phyloP scores from a whole-genome alignment of 78 protist species.

The Speleostelium caveatum region DNA sequence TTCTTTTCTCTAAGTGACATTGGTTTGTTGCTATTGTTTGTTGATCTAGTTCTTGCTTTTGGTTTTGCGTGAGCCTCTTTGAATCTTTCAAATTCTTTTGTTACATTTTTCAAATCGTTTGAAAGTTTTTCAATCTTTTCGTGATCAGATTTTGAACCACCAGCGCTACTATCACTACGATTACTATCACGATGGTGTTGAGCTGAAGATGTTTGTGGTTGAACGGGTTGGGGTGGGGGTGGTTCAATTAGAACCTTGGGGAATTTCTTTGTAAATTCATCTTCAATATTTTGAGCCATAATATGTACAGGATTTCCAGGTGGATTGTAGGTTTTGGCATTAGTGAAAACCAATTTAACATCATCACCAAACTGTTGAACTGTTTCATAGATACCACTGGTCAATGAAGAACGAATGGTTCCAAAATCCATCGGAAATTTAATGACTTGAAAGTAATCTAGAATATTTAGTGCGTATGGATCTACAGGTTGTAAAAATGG shows the following conservation, averaged over 20 bases:
- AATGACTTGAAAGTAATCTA: constrained; percentile 87
- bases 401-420: constrained; percentile 82
- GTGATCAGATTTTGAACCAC: neutral
- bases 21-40: neutral
- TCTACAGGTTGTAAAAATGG: constrained; percentile 93
- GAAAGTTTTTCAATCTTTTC: constrained; percentile 50
- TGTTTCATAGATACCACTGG: constrained; percentile 34
- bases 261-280: constrained; percentile 45
- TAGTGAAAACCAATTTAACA: constrained; percentile 51
- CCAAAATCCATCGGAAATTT: constrained; percentile 95
- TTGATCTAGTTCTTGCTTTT: neutral
- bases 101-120: constrained; percentile 29
- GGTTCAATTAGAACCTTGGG: constrained; percentile 35
- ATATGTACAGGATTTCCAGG: constrained; percentile 66
- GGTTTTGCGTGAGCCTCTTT: neutral
- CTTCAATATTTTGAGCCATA: constrained; percentile 70
- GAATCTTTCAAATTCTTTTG: constrained; percentile 55
- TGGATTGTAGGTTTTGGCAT: constrained; percentile 71
- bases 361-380: constrained; percentile 58
- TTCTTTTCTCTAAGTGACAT: constrained; percentile 72
- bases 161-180: neutral
- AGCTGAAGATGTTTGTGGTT: neutral
- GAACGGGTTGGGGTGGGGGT: neutral
- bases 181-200: neutral
- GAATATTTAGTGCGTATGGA: constrained; percentile 83